These are phyloP conservation scores for Lepidium africanum DNA, from an alignment of 345 rosid genomes.

Conservation along the genomic window DNA sequence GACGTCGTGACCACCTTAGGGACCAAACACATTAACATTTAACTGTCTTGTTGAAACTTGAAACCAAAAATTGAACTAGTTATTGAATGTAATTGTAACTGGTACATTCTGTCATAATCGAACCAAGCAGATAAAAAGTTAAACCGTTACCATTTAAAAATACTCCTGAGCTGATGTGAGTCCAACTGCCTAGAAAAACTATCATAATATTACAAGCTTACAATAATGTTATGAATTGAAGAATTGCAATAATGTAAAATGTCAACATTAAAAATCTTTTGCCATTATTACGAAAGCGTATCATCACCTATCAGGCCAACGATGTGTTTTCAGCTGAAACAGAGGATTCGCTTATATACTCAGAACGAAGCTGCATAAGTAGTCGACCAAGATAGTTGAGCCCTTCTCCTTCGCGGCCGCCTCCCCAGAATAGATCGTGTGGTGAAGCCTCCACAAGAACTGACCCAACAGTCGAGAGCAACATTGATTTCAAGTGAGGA, in stretches of 20 bases:
- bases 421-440: constrained; percentile 93
- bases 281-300: too few species aligned
- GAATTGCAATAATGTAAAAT: background rate
- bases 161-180: background rate
- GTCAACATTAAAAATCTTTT: background rate
- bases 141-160: background rate
- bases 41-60: background rate
- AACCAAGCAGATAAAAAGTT: background rate
- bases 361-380: constrained; percentile 82
- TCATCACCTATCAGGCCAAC: too few species aligned
- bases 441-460: constrained; percentile 91
- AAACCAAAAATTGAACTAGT: background rate
- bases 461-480: constrained; percentile 71
- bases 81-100: background rate
- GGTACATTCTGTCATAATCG: background rate
- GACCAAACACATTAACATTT: too few species aligned
- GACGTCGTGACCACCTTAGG: background rate
- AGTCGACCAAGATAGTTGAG: constrained; percentile 83
- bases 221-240: background rate
- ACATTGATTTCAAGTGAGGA: constrained; percentile 73
- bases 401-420: constrained; percentile 95
- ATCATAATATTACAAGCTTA: constrained; percentile 7
- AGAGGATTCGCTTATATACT: constrained; percentile 60
- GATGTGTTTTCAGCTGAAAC: constrained; percentile 33
- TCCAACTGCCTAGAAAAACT: background rate